Percentiles rank a stretch among this genome's conserved stretches.
Evolutionary conservation across 768 basidiomycete species (phyloP).

Genomic region (Suillus ampliporus): DNA sequence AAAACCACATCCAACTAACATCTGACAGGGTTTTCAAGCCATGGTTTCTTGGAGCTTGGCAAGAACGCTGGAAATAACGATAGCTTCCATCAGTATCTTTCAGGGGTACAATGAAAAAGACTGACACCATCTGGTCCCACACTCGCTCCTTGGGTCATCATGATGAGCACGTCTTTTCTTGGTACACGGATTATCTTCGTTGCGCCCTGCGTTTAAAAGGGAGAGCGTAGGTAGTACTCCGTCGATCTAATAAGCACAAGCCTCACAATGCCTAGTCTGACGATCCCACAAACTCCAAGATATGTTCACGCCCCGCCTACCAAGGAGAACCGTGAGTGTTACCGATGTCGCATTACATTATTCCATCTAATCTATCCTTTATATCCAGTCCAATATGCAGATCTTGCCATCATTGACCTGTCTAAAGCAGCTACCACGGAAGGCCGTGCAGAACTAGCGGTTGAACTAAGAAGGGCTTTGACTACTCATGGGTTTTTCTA

Average conservation of each 20-base stretch:
- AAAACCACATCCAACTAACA: background rate
- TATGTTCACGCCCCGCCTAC: slow-evolving; percentile 38
- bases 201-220: slow-evolving; percentile 1
- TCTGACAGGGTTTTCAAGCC: background rate
- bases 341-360: background rate
- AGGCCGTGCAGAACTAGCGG: slow-evolving; percentile 43
- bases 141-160: background rate
- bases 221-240: background rate
- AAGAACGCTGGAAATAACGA: background rate
- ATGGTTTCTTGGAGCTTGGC: background rate
- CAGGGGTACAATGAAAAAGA: background rate
- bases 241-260: background rate
- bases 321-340: slow-evolving; percentile 23
- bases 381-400: slow-evolving; percentile 45
- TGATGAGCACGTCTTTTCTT: background rate
- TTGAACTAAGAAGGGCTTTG: slow-evolving; percentile 50
- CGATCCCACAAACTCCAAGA: slow-evolving; percentile 38
- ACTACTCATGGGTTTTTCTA: slow-evolving; percentile 41
- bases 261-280: slow-evolving; percentile 31
- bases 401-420: slow-evolving; percentile 56
- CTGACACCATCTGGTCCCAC: background rate
- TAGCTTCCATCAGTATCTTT: background rate
- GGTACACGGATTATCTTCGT: slow-evolving; percentile 1
- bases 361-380: slow-evolving; percentile 29
- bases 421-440: slow-evolving; percentile 43